These are phyloP conservation scores for Acanthamoeba polyphaga DNA, from an alignment of 208 protist species.

Conservation along the genomic window DNA sequence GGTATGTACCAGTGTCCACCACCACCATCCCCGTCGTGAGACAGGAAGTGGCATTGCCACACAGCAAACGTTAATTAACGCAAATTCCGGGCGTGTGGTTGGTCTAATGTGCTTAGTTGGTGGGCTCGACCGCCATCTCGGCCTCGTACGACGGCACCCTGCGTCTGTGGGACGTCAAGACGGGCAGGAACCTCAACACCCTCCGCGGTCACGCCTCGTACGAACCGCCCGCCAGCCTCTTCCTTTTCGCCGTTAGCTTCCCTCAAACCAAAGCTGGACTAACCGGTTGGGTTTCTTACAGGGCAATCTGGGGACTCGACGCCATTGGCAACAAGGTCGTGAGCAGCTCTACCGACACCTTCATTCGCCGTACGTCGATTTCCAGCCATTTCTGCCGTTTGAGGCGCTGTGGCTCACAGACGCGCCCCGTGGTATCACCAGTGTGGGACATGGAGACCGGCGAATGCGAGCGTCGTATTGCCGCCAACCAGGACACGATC, in stretches of 20 bases:
- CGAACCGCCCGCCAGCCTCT: not conserved
- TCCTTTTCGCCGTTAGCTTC: not conserved
- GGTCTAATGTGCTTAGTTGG: not conserved
- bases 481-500: slow-evolving; percentile 57
- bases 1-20: not conserved
- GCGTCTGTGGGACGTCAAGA: slow-evolving; percentile 44
- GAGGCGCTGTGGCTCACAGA: not conserved
- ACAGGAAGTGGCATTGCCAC: not conserved
- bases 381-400: not conserved
- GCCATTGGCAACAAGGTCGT: not conserved
- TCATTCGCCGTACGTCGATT: slow-evolving; percentile 71
- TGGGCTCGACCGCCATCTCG: not conserved
- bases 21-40: not conserved
- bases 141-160: slow-evolving; percentile 74
- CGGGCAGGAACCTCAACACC: slow-evolving; percentile 30
- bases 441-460: slow-evolving; percentile 75
- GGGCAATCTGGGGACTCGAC: slow-evolving; percentile 68
- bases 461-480: not conserved
- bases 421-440: not conserved
- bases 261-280: not conserved
- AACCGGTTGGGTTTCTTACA: not conserved
- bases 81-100: not conserved
- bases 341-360: slow-evolving; percentile 68
- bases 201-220: slow-evolving; percentile 52
- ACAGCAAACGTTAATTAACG: not conserved